phyloP scores from a whole-genome alignment of 1,139 yeast species.

The Protomyces inouyei region DNA sequence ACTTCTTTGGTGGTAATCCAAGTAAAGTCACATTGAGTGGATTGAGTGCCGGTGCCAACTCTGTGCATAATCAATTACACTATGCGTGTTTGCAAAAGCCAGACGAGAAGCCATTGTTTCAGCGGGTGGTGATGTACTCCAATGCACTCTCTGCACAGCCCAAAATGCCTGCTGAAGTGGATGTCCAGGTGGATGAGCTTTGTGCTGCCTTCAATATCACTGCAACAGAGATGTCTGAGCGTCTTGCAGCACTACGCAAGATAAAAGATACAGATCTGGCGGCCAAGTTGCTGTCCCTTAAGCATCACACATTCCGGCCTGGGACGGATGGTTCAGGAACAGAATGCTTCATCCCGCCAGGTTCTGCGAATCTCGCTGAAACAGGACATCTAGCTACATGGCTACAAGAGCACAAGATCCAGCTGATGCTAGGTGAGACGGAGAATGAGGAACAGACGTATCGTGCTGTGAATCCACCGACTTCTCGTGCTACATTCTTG shows the following conservation, averaged over 20 bases:
- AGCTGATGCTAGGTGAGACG: conserved; percentile 43
- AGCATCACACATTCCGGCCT: conserved; percentile 43
- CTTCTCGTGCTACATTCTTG: conserved; percentile 57
- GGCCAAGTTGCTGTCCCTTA: conserved; percentile 38
- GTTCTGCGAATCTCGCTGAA: conserved; percentile 39
- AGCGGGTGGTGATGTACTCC: conserved; percentile 41
- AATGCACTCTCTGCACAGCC: conserved; percentile 42
- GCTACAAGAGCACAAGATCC: conserved; percentile 35
- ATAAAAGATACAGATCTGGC: conserved; percentile 36
- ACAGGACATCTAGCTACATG: conserved; percentile 40
- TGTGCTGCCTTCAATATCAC: conserved; percentile 34
- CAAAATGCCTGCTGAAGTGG: conserved; percentile 40
- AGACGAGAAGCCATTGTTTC: conserved; percentile 41
- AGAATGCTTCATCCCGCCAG: conserved; percentile 37
- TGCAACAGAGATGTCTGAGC: conserved; percentile 29
- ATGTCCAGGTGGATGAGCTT: conserved; percentile 42
- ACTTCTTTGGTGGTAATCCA: conserved; percentile 41
- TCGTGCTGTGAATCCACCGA: conserved; percentile 44
- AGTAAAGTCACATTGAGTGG: conserved; percentile 44
- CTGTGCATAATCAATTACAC: conserved; percentile 37
- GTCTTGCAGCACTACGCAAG: conserved; percentile 35
- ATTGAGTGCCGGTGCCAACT: conserved; percentile 38
- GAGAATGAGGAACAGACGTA: conserved; percentile 41
- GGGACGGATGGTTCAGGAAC: conserved; percentile 40
- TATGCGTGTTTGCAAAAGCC: conserved; percentile 31